Evolutionary conservation across 176 grass and related monocot species (phyloP).

Genomic region (Cenchrus americanus): DNA sequence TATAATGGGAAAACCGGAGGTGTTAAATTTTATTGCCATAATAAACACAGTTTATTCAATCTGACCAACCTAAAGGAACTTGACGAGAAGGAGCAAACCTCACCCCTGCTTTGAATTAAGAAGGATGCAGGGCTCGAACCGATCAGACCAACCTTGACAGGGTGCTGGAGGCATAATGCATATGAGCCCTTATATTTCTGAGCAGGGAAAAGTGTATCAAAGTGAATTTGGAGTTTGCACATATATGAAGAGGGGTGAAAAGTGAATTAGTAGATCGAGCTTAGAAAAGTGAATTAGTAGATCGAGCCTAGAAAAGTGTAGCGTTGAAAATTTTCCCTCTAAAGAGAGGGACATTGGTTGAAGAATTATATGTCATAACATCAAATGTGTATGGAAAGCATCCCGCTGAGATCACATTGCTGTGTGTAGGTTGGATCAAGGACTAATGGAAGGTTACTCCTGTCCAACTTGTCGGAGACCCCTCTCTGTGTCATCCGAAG

Average conservation of each 20-base stretch:
- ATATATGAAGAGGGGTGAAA: background rate
- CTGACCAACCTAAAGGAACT: background rate
- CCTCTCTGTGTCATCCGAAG: slow-evolving; percentile 67
- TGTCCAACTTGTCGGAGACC: slow-evolving; percentile 97
- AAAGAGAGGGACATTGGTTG: slow-evolving; percentile 1
- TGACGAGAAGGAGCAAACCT: no score
- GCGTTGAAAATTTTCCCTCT: background rate
- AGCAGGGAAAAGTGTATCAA: background rate
- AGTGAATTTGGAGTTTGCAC: slow-evolving; percentile 1
- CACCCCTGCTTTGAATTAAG: no score
- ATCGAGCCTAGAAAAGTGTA: background rate
- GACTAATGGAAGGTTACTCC: slow-evolving; percentile 87
- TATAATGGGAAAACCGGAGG: background rate
- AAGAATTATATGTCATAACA: slow-evolving; percentile 11
- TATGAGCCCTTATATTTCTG: background rate
- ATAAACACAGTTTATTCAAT: background rate
- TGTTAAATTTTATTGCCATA: background rate
- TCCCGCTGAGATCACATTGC: slow-evolving; percentile 13
- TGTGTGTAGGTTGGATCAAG: slow-evolving; percentile 91
- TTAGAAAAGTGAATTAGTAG: background rate
- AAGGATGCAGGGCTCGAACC: no score
- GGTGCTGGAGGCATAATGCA: background rate
- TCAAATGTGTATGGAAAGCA: slow-evolving; percentile 23
- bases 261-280: background rate
- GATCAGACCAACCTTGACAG: background rate